Conservation (phyloP, 208 protist species). For the Trypanosoma lewisi region DNA sequence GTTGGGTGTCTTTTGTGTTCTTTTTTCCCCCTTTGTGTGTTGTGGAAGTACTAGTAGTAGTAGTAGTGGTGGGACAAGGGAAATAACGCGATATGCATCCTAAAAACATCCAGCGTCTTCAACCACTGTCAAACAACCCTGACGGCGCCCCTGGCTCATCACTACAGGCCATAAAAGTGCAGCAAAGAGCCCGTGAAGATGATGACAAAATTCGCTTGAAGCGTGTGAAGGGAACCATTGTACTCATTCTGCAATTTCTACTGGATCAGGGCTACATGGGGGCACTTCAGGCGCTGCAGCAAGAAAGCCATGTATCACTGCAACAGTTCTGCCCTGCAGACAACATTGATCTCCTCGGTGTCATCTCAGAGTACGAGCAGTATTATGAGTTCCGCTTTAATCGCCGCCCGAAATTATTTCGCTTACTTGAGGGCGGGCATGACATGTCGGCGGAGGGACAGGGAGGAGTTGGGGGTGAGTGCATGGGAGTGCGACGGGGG, state of each 20-base stretch:
- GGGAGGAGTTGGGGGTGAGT: conserved; percentile 26
- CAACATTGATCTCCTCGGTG: conserved; percentile 86
- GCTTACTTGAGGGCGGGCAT: conserved; percentile 27
- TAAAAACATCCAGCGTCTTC: conserved; percentile 28
- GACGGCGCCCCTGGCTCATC: conserved; percentile 57
- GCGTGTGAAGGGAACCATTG: conserved; percentile 77
- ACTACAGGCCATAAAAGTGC: conserved; percentile 74
- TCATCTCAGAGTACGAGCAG: conserved; percentile 85
- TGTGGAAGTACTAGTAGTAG: too few species aligned
- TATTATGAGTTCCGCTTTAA: conserved; percentile 87
- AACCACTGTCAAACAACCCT: conserved; percentile 72
- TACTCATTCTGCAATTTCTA: conserved; percentile 82
- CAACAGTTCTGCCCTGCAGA: conserved; percentile 71
- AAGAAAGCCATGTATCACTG: conserved; percentile 77
- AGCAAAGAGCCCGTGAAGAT: conserved; percentile 79
- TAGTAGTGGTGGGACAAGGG: too few species aligned
- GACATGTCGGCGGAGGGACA: conserved; percentile 18
- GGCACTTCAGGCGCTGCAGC: conserved; percentile 72
- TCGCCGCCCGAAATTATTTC: conserved; percentile 81
- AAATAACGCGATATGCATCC: conserved; percentile 8
- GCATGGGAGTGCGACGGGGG: conserved; percentile 24
- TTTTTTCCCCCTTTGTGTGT: too few species aligned
- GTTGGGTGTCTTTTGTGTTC: too few species aligned
- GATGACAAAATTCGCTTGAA: conserved; percentile 65
- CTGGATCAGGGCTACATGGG: conserved; percentile 82